Conservation (phyloP, 2,329 filamentous ascomycete genomes). For the Alternaria viburni region DNA sequence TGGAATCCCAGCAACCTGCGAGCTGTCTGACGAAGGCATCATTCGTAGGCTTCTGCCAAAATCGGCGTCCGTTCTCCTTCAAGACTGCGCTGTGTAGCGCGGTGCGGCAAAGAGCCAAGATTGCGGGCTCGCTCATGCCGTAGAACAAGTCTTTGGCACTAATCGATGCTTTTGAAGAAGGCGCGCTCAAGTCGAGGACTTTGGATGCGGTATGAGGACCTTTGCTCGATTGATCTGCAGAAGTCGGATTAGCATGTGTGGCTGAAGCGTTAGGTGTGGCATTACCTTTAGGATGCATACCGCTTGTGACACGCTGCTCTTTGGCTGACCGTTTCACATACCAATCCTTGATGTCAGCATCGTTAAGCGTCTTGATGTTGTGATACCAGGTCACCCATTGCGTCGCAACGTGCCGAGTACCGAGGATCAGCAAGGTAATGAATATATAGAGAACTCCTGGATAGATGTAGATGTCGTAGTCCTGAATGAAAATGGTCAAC, state of each 20-base stretch:
- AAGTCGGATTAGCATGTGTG: background rate
- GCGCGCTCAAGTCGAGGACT: slow-evolving; percentile 33
- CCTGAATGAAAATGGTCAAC: slow-evolving; percentile 59
- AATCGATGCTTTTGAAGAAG: slow-evolving; percentile 39
- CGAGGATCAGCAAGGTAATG: slow-evolving; percentile 58
- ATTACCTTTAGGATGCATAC: slow-evolving; percentile 16
- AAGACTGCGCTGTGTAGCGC: slow-evolving; percentile 55
- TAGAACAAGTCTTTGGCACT: slow-evolving; percentile 48
- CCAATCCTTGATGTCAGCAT: slow-evolving; percentile 60
- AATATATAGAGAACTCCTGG: slow-evolving; percentile 62
- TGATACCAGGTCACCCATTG: slow-evolving; percentile 67
- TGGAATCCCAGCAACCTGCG: slow-evolving; percentile 59
- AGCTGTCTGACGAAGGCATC: slow-evolving; percentile 59
- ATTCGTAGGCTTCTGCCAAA: slow-evolving; percentile 52
- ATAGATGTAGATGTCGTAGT: slow-evolving; percentile 64
- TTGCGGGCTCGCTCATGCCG: slow-evolving; percentile 56
- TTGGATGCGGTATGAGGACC: slow-evolving; percentile 28
- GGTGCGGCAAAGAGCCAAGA: slow-evolving; percentile 56
- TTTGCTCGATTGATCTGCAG: slow-evolving; percentile 29
- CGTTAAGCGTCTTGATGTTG: slow-evolving; percentile 57
- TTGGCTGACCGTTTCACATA: slow-evolving; percentile 47
- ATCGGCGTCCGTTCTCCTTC: slow-evolving; percentile 51
- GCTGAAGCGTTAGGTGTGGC: background rate
- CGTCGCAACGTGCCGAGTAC: slow-evolving; percentile 60
- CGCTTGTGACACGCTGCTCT: slow-evolving; percentile 9